Conservation (phyloP, 2,329 filamentous ascomycete species). For the Colletotrichum sp. region DNA sequence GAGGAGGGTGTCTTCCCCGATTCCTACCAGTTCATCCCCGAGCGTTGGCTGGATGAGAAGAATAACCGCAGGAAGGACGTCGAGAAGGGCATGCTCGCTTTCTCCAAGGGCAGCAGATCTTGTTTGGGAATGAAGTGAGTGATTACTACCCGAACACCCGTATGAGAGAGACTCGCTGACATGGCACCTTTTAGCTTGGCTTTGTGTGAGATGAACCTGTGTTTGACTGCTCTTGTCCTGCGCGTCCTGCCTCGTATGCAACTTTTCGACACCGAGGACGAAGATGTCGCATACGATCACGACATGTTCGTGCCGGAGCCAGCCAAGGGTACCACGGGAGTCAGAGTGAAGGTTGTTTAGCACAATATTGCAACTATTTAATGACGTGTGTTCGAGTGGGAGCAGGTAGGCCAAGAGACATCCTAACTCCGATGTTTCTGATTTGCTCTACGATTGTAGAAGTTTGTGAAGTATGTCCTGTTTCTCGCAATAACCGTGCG, state of each 20-base stretch:
- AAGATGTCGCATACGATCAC: constrained; percentile 32
- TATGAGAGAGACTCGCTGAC: background rate
- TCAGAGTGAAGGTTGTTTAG: constrained; percentile 5
- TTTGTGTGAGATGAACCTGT: constrained; percentile 27
- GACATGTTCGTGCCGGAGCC: constrained; percentile 29
- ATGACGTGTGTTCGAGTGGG: background rate
- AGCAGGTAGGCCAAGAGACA: background rate
- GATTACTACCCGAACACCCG: background rate
- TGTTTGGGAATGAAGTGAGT: constrained; percentile 45
- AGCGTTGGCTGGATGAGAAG: constrained; percentile 42
- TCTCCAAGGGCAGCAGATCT: constrained; percentile 43
- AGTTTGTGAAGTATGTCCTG: background rate
- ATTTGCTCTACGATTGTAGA: background rate
- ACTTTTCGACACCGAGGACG: constrained; percentile 31
- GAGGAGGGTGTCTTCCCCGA: constrained; percentile 41
- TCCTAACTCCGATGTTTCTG: background rate
- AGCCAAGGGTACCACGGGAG: constrained; percentile 7
- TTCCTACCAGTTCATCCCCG: constrained; percentile 41
- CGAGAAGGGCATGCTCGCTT: constrained; percentile 43
- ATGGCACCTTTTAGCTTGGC: constrained; percentile 20
- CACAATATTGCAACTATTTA: background rate
- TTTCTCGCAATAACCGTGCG: background rate
- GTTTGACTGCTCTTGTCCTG: constrained; percentile 23
- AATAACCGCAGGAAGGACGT: constrained; percentile 31
- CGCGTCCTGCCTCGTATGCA: constrained; percentile 28